Percentiles rank a stretch among this genome's conserved stretches.
phyloP scores from a whole-genome alignment of 257 asterid genomes.

The Cinchona pubescens region DNA sequence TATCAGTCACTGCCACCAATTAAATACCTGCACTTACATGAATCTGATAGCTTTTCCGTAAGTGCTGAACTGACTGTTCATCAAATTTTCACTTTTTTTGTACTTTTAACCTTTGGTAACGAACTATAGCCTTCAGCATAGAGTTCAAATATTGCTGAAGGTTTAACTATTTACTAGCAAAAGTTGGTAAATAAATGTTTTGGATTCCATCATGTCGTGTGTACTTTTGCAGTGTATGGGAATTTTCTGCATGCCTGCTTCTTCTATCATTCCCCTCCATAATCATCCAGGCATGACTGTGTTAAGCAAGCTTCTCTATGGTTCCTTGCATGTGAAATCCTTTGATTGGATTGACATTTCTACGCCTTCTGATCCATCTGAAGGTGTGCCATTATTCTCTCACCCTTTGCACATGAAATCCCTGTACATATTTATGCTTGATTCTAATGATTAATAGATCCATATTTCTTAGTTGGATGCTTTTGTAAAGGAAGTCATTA shows the following conservation, averaged over 20 bases:
- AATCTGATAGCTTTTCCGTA: constrained; percentile 87
- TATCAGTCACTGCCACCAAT: constrained; percentile 53
- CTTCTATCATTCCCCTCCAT: constrained; percentile 93
- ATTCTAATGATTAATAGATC: neutral
- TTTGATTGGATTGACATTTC: constrained; percentile 84
- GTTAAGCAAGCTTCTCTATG: constrained; percentile 94
- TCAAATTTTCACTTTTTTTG: neutral
- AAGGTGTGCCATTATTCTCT: constrained; percentile 50
- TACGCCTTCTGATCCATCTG: constrained; percentile 63
- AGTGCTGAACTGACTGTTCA: constrained; percentile 32
- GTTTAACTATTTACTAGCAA: neutral
- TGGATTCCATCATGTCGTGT: neutral
- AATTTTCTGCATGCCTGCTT: constrained; percentile 93
- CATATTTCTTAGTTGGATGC: neutral
- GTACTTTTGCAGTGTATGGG: constrained; percentile 76
- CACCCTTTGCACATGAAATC: neutral
- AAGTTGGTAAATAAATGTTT: neutral
- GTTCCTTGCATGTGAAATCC: constrained; percentile 78
- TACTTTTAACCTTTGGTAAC: neutral
- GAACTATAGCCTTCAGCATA: constrained; percentile 5
- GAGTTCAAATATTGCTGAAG: constrained; percentile 1
- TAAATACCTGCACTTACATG: constrained; percentile 81
- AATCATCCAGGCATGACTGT: constrained; percentile 99
- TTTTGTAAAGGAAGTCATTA: neutral
- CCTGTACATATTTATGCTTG: neutral